Percentiles rank a stretch among this genome's conserved stretches.
These are phyloP conservation scores for Serendipita sp. DNA, from an alignment of 768 basidiomycete species.

Conservation along the genomic window DNA sequence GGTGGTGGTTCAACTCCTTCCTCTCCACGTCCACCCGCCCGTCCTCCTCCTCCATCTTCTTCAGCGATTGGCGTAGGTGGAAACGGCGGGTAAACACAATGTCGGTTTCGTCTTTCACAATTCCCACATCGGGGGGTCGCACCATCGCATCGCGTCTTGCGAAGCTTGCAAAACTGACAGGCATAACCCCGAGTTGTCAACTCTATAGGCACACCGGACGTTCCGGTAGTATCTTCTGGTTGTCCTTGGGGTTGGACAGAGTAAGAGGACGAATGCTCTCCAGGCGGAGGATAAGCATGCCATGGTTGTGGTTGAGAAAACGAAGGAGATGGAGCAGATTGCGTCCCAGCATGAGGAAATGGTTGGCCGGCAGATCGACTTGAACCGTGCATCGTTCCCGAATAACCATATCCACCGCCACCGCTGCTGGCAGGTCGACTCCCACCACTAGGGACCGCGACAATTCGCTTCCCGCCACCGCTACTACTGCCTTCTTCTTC, in stretches of 20 bases:
- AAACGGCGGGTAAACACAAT: slow-evolving; percentile 42
- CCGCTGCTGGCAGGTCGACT: neutral
- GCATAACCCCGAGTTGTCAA: neutral
- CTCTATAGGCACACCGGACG: neutral
- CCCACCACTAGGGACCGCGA: neutral
- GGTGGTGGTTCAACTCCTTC: no score
- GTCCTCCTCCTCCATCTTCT: no score
- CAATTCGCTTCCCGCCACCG: neutral
- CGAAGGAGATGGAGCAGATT: no score
- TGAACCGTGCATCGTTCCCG: neutral
- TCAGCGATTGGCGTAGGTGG: neutral
- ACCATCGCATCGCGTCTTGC: slow-evolving; percentile 80
- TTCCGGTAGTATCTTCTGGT: neutral
- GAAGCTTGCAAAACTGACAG: slow-evolving; percentile 29
- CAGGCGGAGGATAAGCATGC: neutral
- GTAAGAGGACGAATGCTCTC: neutral
- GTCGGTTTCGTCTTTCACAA: slow-evolving; percentile 57
- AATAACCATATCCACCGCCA: neutral
- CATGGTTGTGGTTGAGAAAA: no score
- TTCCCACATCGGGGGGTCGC: slow-evolving; percentile 73
- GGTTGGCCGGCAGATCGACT: no score
- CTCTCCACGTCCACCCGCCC: no score
- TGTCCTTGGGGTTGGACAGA: neutral
- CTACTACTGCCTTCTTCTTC: neutral
- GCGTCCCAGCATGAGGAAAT: no score